Conservation (phyloP, 1,284 basidiomycete species). For the Trichosporon inkin region DNA sequence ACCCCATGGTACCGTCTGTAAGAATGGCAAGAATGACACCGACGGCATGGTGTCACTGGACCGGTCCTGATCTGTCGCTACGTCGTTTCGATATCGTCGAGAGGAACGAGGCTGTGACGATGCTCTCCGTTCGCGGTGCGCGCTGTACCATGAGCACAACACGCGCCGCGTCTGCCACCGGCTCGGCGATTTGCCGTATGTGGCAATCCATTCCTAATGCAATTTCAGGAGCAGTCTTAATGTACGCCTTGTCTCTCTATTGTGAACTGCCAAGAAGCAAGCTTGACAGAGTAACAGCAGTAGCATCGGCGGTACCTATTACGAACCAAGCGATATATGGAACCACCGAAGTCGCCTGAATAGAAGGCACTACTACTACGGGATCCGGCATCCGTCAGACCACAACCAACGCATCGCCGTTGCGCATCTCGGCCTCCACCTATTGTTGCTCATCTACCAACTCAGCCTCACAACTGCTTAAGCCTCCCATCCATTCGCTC, state of each 20-base stretch:
- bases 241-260: too few species aligned
- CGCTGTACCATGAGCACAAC: not conserved
- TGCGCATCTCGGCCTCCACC: not conserved
- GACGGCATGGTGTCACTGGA: constrained; percentile 38
- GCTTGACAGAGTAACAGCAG: too few species aligned
- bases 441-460: not conserved
- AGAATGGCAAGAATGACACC: constrained; percentile 48
- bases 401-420: too few species aligned
- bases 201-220: not conserved
- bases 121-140: not conserved
- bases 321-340: too few species aligned
- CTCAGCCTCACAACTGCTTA: not conserved
- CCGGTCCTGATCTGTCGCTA: not conserved
- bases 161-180: not conserved
- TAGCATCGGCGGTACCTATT: too few species aligned
- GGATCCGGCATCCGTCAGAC: too few species aligned
- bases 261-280: too few species aligned
- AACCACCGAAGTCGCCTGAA: too few species aligned
- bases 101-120: not conserved
- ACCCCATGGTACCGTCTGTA: constrained; percentile 52
- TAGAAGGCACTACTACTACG: too few species aligned
- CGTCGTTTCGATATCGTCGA: too few species aligned
- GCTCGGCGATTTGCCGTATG: constrained; percentile 5
- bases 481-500: not conserved
- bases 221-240: too few species aligned